Conservation (phyloP, 1,139 yeast species). For the Lodderomyces margitis region DNA sequence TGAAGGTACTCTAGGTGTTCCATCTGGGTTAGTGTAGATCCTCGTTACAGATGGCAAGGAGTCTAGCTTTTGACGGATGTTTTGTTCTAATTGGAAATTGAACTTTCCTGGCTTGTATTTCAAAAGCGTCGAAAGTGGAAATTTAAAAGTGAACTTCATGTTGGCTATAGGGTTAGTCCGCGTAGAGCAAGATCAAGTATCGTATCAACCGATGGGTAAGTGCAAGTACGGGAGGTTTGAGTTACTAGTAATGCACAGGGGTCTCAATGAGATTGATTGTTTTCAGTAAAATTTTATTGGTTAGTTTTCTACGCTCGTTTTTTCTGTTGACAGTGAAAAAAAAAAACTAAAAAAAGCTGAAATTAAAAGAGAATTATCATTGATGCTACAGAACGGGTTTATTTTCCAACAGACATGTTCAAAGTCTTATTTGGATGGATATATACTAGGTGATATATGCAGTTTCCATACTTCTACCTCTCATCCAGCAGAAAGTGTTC, state of each 20-base stretch:
- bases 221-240: too few species aligned
- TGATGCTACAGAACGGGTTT: too few species aligned
- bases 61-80: conserved; percentile 43
- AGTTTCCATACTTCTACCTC: too few species aligned
- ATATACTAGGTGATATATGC: too few species aligned
- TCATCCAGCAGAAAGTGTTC: too few species aligned
- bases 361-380: too few species aligned
- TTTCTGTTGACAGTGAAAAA: too few species aligned
- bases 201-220: too few species aligned
- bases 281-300: conserved; percentile 14
- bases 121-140: conserved; percentile 40
- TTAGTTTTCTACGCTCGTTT: conserved; percentile 6
- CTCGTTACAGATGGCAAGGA: conserved; percentile 55
- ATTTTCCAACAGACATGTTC: too few species aligned
- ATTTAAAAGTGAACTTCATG: conserved; percentile 46
- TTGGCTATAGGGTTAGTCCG: too few species aligned
- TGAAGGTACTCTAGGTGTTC: conserved; percentile 68
- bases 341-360: conserved; percentile 4
- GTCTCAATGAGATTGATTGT: conserved; percentile 6
- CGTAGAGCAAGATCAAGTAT: too few species aligned
- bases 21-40: conserved; percentile 74
- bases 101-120: conserved; percentile 40
- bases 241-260: neutral
- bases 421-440: too few species aligned
- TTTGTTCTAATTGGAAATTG: conserved; percentile 42